Evolutionary conservation across 2,329 filamentous ascomycete species (phyloP).

Genomic region (Canariomyces notabilis): DNA sequence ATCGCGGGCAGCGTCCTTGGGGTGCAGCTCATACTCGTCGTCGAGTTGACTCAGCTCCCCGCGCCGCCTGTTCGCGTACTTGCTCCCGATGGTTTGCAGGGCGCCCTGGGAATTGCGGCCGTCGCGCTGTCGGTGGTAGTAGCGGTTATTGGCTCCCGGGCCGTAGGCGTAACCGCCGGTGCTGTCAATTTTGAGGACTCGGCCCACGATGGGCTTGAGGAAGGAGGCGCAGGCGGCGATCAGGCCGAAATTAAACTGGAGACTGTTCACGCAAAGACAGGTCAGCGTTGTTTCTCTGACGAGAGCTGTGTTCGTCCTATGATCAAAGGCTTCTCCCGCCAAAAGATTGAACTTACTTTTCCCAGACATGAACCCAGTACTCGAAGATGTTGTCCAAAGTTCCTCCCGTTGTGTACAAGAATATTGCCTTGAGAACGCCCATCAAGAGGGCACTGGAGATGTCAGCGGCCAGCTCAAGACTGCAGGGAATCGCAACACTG

Average conservation of each 20-base stretch:
- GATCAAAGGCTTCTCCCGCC: no score
- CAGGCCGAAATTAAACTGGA: constrained; percentile 13
- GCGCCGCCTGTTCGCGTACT: background rate
- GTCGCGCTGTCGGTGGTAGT: background rate
- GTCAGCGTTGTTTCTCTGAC: background rate
- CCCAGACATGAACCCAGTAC: constrained; percentile 11
- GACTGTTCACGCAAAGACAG: background rate
- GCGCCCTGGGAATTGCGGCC: constrained; percentile 2
- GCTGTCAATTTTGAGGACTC: constrained; percentile 8
- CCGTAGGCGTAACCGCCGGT: constrained; percentile 4
- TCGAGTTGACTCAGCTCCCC: background rate
- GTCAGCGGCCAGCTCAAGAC: background rate
- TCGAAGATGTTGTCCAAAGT: constrained; percentile 7
- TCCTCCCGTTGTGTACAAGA: constrained; percentile 9
- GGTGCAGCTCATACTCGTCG: constrained; percentile 9
- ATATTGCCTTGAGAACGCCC: constrained; percentile 12
- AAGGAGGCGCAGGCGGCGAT: constrained; percentile 12
- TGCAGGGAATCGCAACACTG: background rate
- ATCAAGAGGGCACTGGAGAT: constrained; percentile 4
- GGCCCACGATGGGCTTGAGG: constrained; percentile 13
- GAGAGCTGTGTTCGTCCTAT: no score
- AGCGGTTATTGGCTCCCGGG: background rate
- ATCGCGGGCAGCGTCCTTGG: background rate
- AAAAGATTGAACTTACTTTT: constrained; percentile 9
- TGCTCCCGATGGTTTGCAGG: constrained; percentile 9